phyloP scores from a whole-genome alignment of 73 alveolate species.

The Paraurostyla sp. region DNA sequence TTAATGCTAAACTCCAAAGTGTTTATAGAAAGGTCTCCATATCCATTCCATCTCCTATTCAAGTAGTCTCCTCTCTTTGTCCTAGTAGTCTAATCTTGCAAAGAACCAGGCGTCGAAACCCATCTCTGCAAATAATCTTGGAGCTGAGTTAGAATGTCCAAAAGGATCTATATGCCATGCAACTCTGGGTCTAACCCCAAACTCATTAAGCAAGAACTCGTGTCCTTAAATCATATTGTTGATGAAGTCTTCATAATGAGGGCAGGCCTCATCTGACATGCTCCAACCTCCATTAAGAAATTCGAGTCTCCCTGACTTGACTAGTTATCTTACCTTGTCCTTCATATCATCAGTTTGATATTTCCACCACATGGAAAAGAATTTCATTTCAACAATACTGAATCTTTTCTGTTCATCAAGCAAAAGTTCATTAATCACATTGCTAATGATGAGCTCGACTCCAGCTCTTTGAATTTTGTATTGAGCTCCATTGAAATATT shows the following conservation, averaged over 20 bases:
- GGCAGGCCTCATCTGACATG: slow-evolving; percentile 95
- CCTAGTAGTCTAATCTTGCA: slow-evolving; percentile 91
- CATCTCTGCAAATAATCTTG: slow-evolving; percentile 89
- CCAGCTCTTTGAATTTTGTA: too few species aligned
- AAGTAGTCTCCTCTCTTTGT: slow-evolving; percentile 80
- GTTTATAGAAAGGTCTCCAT: slow-evolving; percentile 80
- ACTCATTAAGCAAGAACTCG: slow-evolving; percentile 86
- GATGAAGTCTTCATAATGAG: slow-evolving; percentile 85
- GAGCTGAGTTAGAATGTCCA: slow-evolving; percentile 92
- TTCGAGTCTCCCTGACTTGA: slow-evolving; percentile 85
- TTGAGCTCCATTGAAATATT: too few species aligned
- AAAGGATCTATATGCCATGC: slow-evolving; percentile 98
- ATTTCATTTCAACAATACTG: slow-evolving; percentile 92
- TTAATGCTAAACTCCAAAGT: slow-evolving; percentile 65
- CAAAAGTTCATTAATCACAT: too few species aligned
- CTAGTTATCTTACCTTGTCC: slow-evolving; percentile 77
- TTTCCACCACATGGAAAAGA: slow-evolving; percentile 90
- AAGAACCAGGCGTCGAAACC: slow-evolving; percentile 90
- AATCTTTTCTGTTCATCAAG: too few species aligned
- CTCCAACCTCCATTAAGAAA: slow-evolving; percentile 93
- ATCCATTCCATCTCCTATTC: slow-evolving; percentile 86
- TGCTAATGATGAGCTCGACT: too few species aligned
- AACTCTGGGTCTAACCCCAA: slow-evolving; percentile 61
- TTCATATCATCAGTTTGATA: slow-evolving; percentile 76
- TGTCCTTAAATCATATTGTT: slow-evolving; percentile 90